Percentiles rank a stretch among this genome's conserved stretches.
Evolutionary conservation across 148 eudicot species (phyloP).

Genomic region (Cornus controversa): DNA sequence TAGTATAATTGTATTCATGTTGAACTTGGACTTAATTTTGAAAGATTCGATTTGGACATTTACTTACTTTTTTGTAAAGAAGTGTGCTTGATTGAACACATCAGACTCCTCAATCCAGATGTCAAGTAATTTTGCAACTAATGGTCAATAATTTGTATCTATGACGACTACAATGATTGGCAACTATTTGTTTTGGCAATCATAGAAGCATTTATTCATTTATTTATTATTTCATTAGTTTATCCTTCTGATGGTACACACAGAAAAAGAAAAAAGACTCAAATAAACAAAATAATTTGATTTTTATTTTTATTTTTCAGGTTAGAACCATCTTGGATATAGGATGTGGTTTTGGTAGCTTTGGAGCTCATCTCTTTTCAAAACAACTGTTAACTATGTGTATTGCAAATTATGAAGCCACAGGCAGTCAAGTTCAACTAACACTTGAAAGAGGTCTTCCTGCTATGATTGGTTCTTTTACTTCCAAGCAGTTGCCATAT

Average conservation of each 20-base stretch:
- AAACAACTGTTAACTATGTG: constrained; percentile 81
- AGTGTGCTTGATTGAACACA: background rate
- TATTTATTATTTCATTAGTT: background rate
- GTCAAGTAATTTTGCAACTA: background rate
- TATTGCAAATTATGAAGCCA: constrained; percentile 83
- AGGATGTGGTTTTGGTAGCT: constrained; percentile 96
- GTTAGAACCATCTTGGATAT: constrained; percentile 83
- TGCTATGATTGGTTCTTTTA: constrained; percentile 84
- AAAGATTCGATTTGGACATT: background rate
- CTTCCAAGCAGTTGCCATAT: constrained; percentile 73
- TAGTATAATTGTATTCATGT: background rate
- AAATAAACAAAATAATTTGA: background rate
- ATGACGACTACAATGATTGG: background rate
- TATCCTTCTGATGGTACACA: background rate
- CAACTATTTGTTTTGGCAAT: background rate
- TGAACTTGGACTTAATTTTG: background rate
- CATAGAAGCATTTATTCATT: background rate
- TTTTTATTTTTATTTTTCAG: constrained; percentile 39
- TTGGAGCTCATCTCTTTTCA: constrained; percentile 92
- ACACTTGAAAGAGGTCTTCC: constrained; percentile 97
- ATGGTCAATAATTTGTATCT: background rate
- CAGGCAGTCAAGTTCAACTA: constrained; percentile 94
- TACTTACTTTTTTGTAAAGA: background rate
- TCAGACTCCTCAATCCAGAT: background rate
- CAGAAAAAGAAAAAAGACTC: too few relatives aligned